phyloP scores from a whole-genome alignment of 768 basidiomycete species.

The Lyophyllum shimeji region DNA sequence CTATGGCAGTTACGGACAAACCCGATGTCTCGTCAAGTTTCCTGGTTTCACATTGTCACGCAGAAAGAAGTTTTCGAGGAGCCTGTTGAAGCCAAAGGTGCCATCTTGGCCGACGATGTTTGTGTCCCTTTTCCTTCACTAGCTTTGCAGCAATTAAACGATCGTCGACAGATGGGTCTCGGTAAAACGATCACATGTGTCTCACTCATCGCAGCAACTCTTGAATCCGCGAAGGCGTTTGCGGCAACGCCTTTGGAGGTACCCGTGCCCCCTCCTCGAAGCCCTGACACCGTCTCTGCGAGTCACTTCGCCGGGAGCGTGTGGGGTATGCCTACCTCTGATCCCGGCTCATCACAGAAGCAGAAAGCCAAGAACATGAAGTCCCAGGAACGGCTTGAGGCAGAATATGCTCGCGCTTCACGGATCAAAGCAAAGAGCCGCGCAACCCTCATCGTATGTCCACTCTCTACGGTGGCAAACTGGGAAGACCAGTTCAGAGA shows the following conservation, averaged over 20 bases:
- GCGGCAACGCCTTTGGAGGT: slow-evolving; percentile 53
- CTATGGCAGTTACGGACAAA: slow-evolving; percentile 66
- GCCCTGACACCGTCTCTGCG: slow-evolving; percentile 32
- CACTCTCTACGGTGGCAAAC: slow-evolving; percentile 93
- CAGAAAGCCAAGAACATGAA: slow-evolving; percentile 67
- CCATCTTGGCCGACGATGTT: slow-evolving; percentile 97
- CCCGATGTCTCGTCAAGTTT: slow-evolving; percentile 39
- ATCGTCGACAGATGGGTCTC: slow-evolving; percentile 79
- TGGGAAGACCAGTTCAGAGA: slow-evolving; percentile 99
- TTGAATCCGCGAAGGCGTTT: slow-evolving; percentile 67
- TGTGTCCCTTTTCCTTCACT: slow-evolving; percentile 27
- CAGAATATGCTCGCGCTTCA: slow-evolving; percentile 65
- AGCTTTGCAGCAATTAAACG: slow-evolving; percentile 5
- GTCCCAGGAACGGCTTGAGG: slow-evolving; percentile 68
- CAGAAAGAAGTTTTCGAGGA: slow-evolving; percentile 67
- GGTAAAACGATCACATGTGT: slow-evolving; percentile 98
- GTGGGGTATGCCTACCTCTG: slow-evolving; percentile 76
- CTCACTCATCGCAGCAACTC: slow-evolving; percentile 87
- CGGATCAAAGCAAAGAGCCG: slow-evolving; percentile 82
- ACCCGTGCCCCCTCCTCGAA: slow-evolving; percentile 34
- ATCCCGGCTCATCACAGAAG: slow-evolving; percentile 40
- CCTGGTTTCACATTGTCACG: slow-evolving; percentile 86
- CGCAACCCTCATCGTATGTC: slow-evolving; percentile 95
- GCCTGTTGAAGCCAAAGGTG: slow-evolving; percentile 77
- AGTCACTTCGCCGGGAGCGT: slow-evolving; percentile 77